These are phyloP conservation scores for Suillus decipiens DNA, from an alignment of 768 basidiomycete genomes.

Conservation along the genomic window DNA sequence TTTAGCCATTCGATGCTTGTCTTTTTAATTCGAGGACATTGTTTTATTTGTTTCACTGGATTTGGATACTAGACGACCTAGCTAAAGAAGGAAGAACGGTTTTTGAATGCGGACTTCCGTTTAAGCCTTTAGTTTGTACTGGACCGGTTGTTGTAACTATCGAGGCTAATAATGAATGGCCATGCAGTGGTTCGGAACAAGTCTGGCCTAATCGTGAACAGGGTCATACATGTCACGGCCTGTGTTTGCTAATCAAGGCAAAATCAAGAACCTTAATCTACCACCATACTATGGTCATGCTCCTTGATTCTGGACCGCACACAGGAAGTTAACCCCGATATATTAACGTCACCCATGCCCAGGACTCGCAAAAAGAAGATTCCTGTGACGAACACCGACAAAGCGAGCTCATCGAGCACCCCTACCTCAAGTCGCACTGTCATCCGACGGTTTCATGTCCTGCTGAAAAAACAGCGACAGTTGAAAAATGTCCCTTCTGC, in stretches of 20 bases:
- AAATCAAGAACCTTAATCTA: not conserved
- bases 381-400: slow-evolving; percentile 40
- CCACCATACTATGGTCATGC: not conserved
- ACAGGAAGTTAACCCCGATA: not conserved
- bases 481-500: slow-evolving; percentile 35
- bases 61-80: not conserved
- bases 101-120: not conserved
- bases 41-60: not conserved
- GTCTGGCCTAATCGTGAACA: no score
- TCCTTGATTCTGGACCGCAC: not conserved
- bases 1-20: not conserved
- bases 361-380: slow-evolving; percentile 45
- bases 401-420: slow-evolving; percentile 44
- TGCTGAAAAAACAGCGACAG: slow-evolving; percentile 68
- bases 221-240: no score
- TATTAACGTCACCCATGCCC: slow-evolving; percentile 34
- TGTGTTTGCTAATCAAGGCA: not conserved
- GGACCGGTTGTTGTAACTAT: not conserved
- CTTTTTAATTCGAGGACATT: not conserved
- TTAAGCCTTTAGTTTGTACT: not conserved
- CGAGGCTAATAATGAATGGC: not conserved
- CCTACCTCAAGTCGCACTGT: slow-evolving; percentile 65
- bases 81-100: not conserved
- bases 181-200: not conserved
- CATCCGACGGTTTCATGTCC: slow-evolving; percentile 80